Percentiles rank a stretch among this genome's conserved stretches.
Evolutionary conservation across 225 moss, liverwort and hornwort genomes (phyloP).

Genomic region (Thuidium tamariscinum): DNA sequence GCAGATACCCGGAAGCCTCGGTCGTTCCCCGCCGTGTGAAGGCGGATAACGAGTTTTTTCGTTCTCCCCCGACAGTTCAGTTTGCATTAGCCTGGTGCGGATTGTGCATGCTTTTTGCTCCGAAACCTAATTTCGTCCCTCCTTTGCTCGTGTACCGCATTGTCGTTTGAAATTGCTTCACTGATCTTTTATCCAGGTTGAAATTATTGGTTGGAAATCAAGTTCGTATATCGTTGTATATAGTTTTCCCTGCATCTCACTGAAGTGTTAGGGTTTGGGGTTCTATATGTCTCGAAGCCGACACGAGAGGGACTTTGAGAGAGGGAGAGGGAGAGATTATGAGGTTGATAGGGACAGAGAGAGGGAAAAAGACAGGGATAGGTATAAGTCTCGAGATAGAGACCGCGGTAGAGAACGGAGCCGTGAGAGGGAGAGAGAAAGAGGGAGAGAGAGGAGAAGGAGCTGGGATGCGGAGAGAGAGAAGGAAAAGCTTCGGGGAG

Average conservation of each 20-base stretch:
- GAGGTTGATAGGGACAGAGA: constrained; percentile 7
- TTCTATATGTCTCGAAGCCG: constrained; percentile 36
- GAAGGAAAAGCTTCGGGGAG: background rate
- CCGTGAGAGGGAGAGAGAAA: constrained; percentile 17
- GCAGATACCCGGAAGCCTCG: background rate
- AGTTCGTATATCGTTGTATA: background rate
- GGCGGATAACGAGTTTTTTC: background rate
- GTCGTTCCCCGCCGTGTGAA: background rate
- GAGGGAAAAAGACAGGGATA: constrained; percentile 7
- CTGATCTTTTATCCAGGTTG: background rate
- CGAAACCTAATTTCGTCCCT: background rate
- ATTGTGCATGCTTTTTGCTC: background rate
- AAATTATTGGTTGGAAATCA: background rate
- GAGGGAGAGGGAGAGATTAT: constrained; percentile 19
- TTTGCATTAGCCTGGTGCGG: constrained; percentile 8
- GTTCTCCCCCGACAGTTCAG: background rate
- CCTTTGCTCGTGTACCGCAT: background rate
- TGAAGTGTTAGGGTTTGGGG: background rate
- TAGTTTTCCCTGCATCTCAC: background rate
- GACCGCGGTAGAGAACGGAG: constrained; percentile 12
- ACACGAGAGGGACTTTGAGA: constrained; percentile 26
- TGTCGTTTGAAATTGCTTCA: background rate
- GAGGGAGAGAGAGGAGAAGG: constrained; percentile 3
- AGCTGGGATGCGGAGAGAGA: constrained; percentile 18
- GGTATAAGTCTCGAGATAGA: constrained; percentile 1